Evolutionary conservation across 345 rosid species (phyloP), one percentile per base, ranked within the genome.

Genomic region (Eucalyptus pauciflora): DNA sequence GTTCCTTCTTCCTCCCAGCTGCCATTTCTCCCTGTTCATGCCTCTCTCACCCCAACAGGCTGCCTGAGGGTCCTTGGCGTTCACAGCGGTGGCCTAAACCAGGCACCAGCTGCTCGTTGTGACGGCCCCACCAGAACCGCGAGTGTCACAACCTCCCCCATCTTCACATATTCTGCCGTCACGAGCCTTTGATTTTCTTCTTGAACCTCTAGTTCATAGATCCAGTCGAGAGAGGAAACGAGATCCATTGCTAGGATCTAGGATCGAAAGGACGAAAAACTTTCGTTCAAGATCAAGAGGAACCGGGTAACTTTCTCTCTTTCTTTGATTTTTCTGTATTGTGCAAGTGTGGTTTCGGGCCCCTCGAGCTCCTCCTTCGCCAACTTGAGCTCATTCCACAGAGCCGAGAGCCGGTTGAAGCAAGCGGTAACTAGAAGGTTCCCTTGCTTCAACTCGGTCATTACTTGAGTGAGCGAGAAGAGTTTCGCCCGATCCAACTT

Each of bases 221-320:
- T 18, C 18, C 0, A 0, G 0, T 4, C 4, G 1, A 18, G 56
- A 2, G 56, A 52, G 24, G 24, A 0, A 1, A 52, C 0, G 4
- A 0, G 56, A 52, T 52, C 56, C 18, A 52, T 52, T 9, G 1
- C 24, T 52, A 7, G 18, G 17, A 52, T 52, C 1, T 52, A 7
- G 24, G 56, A 52, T 18, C 0, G 0, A 0, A 7, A 52, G 2
- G 4, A 18, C 2, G 2, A 52, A 52, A 52, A 52, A 52, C 4
- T 52, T 52, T 24, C 1, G 0, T 24, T 56, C 13, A 56, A 56
- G 6, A 56, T 56, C 29, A 56, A 24, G 4, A 24, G 0, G 20
- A 56, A 56, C 11, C 29, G 0, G 0, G 29, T 56, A 20, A 56
- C 62, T 56, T 56, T 56, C 27, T 24, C 29, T 8, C 62, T 56